These are phyloP conservation scores for Ascochyta koolunga DNA, from an alignment of 2,329 filamentous ascomycete genomes.

Conservation along the genomic window DNA sequence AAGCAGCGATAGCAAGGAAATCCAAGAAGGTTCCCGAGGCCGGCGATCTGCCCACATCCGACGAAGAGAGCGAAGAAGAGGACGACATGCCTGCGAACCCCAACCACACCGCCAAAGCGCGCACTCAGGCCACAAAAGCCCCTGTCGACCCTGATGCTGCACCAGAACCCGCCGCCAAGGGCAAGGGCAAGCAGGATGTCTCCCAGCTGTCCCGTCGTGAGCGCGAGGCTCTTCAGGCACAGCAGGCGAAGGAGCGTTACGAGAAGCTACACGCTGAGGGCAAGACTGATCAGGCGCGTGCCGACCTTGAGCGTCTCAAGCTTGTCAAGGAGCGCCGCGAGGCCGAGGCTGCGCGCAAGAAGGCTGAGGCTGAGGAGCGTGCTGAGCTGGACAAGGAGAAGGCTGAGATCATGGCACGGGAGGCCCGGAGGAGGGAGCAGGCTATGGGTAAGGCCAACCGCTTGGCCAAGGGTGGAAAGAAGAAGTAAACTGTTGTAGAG, in stretches of 20 bases:
- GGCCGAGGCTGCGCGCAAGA: conserved; percentile 80
- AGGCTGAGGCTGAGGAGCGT: conserved; percentile 65
- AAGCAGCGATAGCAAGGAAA: conserved; percentile 80
- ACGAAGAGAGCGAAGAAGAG: conserved; percentile 59
- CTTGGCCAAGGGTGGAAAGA: conserved; percentile 48
- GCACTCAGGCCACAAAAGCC: conserved; percentile 68
- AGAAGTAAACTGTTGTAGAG: conserved; percentile 38
- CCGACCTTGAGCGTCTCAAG: conserved; percentile 82
- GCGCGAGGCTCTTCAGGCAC: conserved; percentile 81
- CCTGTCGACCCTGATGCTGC: conserved; percentile 52
- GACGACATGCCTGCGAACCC: conserved; percentile 83
- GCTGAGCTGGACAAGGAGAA: conserved; percentile 63
- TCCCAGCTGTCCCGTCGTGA: conserved; percentile 69
- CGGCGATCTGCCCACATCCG: conserved; percentile 80
- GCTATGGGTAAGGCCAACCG: conserved; percentile 54
- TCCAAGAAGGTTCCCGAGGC: conserved; percentile 75
- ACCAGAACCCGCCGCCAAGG: conserved; percentile 58
- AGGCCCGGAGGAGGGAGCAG: conserved; percentile 56
- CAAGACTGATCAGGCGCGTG: conserved; percentile 94
- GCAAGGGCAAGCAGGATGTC: conserved; percentile 60
- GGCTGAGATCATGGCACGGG: conserved; percentile 55
- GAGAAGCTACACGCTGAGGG: conserved; percentile 90
- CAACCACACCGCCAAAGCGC: conserved; percentile 74
- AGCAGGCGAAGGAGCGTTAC: conserved; percentile 87
- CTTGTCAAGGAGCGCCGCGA: conserved; percentile 86